These are phyloP conservation scores for Lentinula aciculospora DNA, from an alignment of 768 basidiomycete genomes.

Conservation along the genomic window DNA sequence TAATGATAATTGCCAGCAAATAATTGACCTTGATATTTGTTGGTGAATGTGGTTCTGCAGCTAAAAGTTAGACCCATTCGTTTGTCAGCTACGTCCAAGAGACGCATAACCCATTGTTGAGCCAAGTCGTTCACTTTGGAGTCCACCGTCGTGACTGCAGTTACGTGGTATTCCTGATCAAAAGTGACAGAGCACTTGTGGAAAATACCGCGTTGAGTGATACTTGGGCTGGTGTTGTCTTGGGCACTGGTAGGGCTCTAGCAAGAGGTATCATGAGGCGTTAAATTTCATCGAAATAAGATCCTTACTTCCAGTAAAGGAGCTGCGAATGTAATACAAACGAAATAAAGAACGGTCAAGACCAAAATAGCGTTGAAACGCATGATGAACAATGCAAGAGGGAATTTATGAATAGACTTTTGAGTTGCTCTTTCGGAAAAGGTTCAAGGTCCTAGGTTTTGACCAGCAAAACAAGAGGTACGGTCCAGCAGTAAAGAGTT, in stretches of 20 bases:
- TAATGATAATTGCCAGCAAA: background rate
- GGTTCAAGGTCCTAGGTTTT: background rate
- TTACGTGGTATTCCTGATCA: background rate
- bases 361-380: background rate
- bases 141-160: background rate
- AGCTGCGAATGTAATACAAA: background rate
- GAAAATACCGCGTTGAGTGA: background rate
- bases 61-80: background rate
- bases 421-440: background rate
- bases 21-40: background rate
- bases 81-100: background rate
- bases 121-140: background rate
- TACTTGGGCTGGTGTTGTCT: background rate
- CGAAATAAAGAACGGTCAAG: background rate
- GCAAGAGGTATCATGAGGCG: background rate
- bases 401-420: too few relatives aligned
- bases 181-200: background rate
- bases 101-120: background rate
- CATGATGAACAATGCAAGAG: background rate
- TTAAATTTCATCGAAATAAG: background rate
- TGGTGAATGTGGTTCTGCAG: background rate
- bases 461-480: background rate
- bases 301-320: background rate
- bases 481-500: background rate
- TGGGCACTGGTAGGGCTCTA: background rate